Evolutionary conservation across 2,329 filamentous ascomycete genomes (phyloP), one percentile per base, ranked within the genome.

Genomic region (Sordariomycetes sp.): DNA sequence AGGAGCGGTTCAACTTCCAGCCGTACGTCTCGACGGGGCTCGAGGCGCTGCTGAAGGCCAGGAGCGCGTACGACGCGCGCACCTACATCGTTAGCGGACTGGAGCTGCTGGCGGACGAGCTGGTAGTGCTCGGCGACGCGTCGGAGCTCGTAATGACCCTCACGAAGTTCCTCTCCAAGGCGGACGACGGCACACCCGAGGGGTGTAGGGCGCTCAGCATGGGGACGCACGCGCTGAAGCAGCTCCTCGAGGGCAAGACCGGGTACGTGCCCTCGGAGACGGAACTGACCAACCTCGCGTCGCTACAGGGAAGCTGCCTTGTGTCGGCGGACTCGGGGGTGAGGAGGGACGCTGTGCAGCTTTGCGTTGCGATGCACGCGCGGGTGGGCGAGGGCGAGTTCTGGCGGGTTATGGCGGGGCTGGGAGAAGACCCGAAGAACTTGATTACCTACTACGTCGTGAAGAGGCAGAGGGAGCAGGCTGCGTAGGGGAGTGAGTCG

Each of bases 391-490:
- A 86, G 58, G 70, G 65, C 11, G 66, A 66, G 34, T 92, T 92
- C 67, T 93, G 88, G 88, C 79, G 79, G 37, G 78, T 79, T 25
- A 76, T 91, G 65, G 81, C 77, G 59, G 79, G 74, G 11, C 77
- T 88, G 35, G 80, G 82, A 66, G 87, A 90, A 62, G 87, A 89
- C 62, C 83, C 87, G 24, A 82, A 90, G 74, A 90, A 86, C 63
- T 70, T 92, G 61, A 85, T 92, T 65, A 91, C 87, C 11, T 92
- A 92, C 68, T 92, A 91, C 69, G 86, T 91, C 65, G 88, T 88
- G 48, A 86, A 86, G 76, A 77, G 79, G 68, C 83, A 87, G 70
- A 74, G 82, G 57, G 83, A 87, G 70, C 52, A 48, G 28, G 22
- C 53, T 40, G 53, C 20, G 28, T 53, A 28, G 51, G 25, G 24